phyloP scores from a whole-genome alignment of 495 filamentous ascomycete genomes.

The Parachaetomium inaequale region DNA sequence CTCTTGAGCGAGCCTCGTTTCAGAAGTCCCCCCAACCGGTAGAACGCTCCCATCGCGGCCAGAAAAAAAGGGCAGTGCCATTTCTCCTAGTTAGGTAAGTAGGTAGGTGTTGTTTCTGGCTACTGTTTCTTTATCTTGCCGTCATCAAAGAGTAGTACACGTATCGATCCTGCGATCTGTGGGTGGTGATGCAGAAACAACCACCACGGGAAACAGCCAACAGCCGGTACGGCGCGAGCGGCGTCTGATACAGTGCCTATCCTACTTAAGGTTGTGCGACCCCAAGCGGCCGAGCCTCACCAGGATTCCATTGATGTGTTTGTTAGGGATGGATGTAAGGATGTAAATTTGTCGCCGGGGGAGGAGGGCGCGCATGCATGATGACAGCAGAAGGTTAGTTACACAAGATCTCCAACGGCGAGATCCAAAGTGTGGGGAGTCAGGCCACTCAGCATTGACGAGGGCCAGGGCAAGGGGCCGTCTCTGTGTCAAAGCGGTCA shows the following conservation, averaged over 20 bases:
- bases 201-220: not conserved
- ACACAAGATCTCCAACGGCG: slow-evolving; percentile 6
- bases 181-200: not conserved
- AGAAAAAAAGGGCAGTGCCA: too few relatives aligned
- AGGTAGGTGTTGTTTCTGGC: too few relatives aligned
- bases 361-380: not conserved
- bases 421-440: slow-evolving; percentile 7
- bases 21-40: not conserved
- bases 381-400: not conserved
- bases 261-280: not conserved
- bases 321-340: too few relatives aligned
- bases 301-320: not conserved
- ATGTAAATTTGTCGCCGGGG: not conserved
- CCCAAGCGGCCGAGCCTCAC: not conserved
- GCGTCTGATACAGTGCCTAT: not conserved
- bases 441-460: slow-evolving; percentile 5
- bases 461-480: not conserved
- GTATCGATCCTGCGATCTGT: too few relatives aligned
- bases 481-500: not conserved
- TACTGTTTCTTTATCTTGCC: too few relatives aligned
- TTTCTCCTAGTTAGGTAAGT: too few relatives aligned
- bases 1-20: not conserved
- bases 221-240: not conserved
- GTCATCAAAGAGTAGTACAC: too few relatives aligned
- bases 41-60: not conserved